Base-by-base conservation (phyloP, 1,284 basidiomycete species). In the Ustilago sp. region DNA sequence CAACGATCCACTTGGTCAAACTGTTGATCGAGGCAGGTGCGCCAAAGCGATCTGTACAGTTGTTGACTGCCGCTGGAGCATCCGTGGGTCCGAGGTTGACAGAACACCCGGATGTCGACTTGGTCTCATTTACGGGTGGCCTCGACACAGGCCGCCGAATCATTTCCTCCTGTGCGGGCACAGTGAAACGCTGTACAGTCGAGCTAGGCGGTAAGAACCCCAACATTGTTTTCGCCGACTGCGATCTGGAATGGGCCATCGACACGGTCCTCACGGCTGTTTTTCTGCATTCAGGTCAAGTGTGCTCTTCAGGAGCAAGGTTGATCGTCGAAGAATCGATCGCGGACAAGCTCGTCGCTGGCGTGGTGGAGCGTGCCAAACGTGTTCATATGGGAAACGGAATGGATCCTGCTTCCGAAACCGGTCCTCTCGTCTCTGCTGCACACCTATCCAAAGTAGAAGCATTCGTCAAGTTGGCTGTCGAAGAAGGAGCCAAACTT, bases 171-270 rank as follows among this genome's bases (percentile, higher is more conserved):
- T 82, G 81, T 51, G 83, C 85, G 1, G 71, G 65, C 23, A 83
- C 79, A 8, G 77, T 86, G 32, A 86, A 86, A 66, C 74, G 84
- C 34, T 83, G 81, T 74, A 83, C 82, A 7, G 81, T 86, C 35
- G 85, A 86, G 69, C 69, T 86, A 31, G 85, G 85, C 9, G 85
- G 85, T 32, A 86, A 86, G 74, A 86, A 86, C 65, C 85, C 85
- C 4, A 83, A 86, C 57, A 65, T 86, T 9, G 83, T 86, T 28
- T 86, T 86, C 74, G 83, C 77, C 5, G 85, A 86, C 58, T 80
- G 78, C 54, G 83, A 83, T 45, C 66, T 86, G 34, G 83, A 84
- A 8, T 72, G 79, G 77, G 85, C 83, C 15, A 79, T 84, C 53
- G 85, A 86, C 68, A 81, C 77, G 28, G 83, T 85, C 12, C 63